Evolutionary conservation across 768 basidiomycete species (phyloP), one percentile per base, ranked within the genome.

Genomic region (Amanita exitialis): DNA sequence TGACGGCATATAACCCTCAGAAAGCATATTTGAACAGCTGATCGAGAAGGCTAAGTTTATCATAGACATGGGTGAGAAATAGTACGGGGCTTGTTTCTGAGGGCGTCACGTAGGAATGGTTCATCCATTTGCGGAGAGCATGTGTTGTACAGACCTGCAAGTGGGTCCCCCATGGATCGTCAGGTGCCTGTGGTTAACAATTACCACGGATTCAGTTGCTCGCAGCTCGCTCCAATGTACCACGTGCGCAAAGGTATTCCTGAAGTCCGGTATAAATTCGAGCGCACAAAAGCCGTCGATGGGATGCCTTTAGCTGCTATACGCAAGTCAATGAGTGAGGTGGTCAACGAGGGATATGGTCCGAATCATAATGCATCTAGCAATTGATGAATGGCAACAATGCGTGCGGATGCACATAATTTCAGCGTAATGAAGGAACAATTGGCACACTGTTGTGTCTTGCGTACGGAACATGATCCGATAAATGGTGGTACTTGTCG

Each of bases 391-490:
- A 15, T n/a, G n/a, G 12, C 2, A 15, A 36, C 13, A n/a, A 3
- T 15, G n/a, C 10, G 38, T 2, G 18, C 3, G 18, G 3, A 9
- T 7, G 21, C n/a, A 16, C 16, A 20, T 41, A 16, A 9, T 16
- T n/a, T n/a, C 37, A 38, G 37, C 4, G 16, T 18, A 38, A 38
- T 20, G 42, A 44, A 30, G 28, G 28, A n/a, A 43, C 20, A 15
- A 15, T 27, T 43, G 15, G 10, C 42, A 43, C 13, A 12, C 39
- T 12, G 12, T 10, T 21, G 39, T 20, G 4, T 28, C 21, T 23
- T 13, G 10, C n/a, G n/a, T 32, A 44, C 43, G 43, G 43, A 44
- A 44, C 43, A 44, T 44, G 43, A 44, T 44, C 43, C 43, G 43
- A 28, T 32, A 10, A 20, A 20, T 4, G 20, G 10, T 20, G 9